Evolutionary conservation across 1,284 basidiomycete genomes (phyloP).

Genomic region (Volvariella surrecta): DNA sequence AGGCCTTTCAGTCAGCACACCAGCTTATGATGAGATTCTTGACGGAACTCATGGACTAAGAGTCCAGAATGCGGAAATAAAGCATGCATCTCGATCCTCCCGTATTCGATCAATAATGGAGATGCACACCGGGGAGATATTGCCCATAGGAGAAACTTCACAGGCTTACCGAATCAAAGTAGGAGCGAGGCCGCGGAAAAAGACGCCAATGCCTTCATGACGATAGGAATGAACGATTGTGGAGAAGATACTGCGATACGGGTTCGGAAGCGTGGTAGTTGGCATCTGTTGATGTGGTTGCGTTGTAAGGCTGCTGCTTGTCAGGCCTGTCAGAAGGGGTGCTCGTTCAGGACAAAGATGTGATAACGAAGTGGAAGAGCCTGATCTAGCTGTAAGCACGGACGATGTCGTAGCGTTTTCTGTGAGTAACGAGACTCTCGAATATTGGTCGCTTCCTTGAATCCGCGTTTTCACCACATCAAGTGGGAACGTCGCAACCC

Average conservation of each 20-base stretch:
- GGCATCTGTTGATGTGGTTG: background rate
- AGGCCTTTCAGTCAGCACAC: no score
- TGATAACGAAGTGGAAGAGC: background rate
- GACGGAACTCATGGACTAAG: no score
- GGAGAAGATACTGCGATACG: slow-evolving; percentile 47
- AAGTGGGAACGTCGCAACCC: slow-evolving; percentile 73
- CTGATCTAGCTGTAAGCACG: background rate
- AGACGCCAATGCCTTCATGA: slow-evolving; percentile 56
- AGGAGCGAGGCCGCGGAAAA: slow-evolving; percentile 69
- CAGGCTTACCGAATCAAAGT: slow-evolving; percentile 73
- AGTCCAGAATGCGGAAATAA: slow-evolving; percentile 4
- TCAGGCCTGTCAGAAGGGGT: slow-evolving; percentile 3
- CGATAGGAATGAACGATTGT: slow-evolving; percentile 56
- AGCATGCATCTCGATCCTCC: slow-evolving; percentile 3
- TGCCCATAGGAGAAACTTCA: no score
- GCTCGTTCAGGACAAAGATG: slow-evolving; percentile 6
- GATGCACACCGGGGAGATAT: no score
- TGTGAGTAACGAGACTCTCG: background rate
- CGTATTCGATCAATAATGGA: no score
- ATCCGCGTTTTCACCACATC: slow-evolving; percentile 85
- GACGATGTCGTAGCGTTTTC: slow-evolving; percentile 6
- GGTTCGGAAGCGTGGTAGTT: slow-evolving; percentile 21
- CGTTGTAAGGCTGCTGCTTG: no score
- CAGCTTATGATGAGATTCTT: no score
- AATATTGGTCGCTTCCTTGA: slow-evolving; percentile 40